Evolutionary conservation across 2,329 filamentous ascomycete species (phyloP).

Genomic region (Fusarium sp.): DNA sequence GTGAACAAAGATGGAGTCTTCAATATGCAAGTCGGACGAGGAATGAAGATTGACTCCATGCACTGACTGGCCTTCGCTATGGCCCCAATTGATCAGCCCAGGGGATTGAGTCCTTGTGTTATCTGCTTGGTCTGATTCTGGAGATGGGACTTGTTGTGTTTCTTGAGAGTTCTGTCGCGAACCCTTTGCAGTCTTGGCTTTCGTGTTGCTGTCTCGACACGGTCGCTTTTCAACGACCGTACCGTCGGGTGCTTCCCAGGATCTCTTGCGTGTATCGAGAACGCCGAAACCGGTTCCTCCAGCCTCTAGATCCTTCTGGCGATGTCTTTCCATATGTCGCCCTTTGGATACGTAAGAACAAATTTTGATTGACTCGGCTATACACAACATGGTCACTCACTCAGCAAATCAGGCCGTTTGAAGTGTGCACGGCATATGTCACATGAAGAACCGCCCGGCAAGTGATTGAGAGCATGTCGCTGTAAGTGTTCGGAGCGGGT

Average conservation of each 20-base stretch:
- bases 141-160: conserved; percentile 1
- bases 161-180: not conserved
- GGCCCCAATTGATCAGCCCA: not conserved
- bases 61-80: not conserved
- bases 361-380: not conserved
- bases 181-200: conserved; percentile 13
- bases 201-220: conserved; percentile 1
- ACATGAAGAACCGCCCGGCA: conserved; percentile 65
- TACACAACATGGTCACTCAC: conserved; percentile 16
- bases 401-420: conserved; percentile 65
- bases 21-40: not conserved
- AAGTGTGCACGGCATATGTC: conserved; percentile 69
- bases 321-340: conserved; percentile 65
- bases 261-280: conserved; percentile 64
- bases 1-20: conserved; percentile 4
- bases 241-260: conserved; percentile 65
- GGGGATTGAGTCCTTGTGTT: not conserved
- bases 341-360: conserved; percentile 50
- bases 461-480: conserved; percentile 67
- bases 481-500: conserved; percentile 68
- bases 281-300: conserved; percentile 61
- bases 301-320: conserved; percentile 65
- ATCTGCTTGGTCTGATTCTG: not conserved
- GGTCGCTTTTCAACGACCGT: conserved; percentile 59
- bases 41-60: not conserved